Conservation (phyloP, 2,329 filamentous ascomycete species). For the Aspergillus quadricinctus region DNA sequence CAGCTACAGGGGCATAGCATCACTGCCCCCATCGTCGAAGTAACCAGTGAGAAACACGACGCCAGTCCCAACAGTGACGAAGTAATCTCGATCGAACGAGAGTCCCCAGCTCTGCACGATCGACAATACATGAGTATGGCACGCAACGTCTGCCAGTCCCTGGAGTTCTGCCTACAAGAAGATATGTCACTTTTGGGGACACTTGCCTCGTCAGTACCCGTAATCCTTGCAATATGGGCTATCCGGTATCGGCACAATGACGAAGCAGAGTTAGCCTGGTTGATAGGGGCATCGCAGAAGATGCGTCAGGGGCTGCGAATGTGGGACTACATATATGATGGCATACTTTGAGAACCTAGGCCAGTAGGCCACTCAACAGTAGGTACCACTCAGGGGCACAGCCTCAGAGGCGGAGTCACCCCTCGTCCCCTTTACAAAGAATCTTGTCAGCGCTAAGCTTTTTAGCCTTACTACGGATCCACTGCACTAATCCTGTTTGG, state of each 20-base stretch:
- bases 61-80: background rate
- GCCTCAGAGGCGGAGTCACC: background rate
- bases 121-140: slow-evolving; percentile 20
- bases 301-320: background rate
- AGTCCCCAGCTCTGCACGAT: slow-evolving; percentile 21
- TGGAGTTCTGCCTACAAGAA: slow-evolving; percentile 30
- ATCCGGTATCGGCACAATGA: background rate
- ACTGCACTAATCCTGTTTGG: background rate
- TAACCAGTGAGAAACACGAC: background rate
- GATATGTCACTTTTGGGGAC: slow-evolving; percentile 14
- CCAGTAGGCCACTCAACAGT: too few relatives aligned
- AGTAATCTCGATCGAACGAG: slow-evolving; percentile 2
- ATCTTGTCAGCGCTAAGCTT: background rate
- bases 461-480: background rate
- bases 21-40: background rate
- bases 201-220: background rate
- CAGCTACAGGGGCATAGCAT: background rate
- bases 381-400: too few relatives aligned
- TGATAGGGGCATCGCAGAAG: background rate
- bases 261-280: background rate
- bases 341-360: background rate
- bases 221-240: background rate
- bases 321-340: background rate
- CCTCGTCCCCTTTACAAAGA: background rate
- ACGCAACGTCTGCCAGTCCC: slow-evolving; percentile 32